phyloP scores from a whole-genome alignment of 2,329 filamentous ascomycete species.

The Pseudopithomyces chartarum region DNA sequence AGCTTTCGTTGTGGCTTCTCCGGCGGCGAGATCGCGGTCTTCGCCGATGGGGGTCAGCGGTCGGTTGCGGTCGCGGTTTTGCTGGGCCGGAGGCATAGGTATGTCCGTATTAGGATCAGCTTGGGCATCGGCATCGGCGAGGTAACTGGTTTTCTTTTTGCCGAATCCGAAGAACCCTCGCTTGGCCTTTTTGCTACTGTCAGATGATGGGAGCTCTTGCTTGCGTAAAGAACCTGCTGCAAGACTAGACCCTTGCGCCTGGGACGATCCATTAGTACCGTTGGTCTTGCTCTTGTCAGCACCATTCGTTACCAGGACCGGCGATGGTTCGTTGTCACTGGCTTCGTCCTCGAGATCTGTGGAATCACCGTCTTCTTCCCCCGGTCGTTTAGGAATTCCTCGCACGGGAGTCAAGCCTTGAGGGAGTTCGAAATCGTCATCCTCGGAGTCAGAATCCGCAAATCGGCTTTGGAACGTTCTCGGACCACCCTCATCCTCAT shows the following conservation, averaged over 20 bases:
- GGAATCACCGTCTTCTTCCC: conserved; percentile 62
- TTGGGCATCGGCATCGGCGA: not conserved
- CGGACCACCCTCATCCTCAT: conserved; percentile 51
- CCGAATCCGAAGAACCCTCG: conserved; percentile 59
- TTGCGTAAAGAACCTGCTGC: conserved; percentile 45
- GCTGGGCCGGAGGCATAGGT: conserved; percentile 34
- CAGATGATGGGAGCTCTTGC: conserved; percentile 32
- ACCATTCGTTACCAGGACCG: conserved; percentile 53
- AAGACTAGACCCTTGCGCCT: conserved; percentile 37
- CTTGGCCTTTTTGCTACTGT: conserved; percentile 47
- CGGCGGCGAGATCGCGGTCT: conserved; percentile 35
- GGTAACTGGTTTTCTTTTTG: conserved; percentile 61
- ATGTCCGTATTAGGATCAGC: conserved; percentile 22
- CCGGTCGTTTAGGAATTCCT: conserved; percentile 62
- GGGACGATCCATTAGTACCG: conserved; percentile 18
- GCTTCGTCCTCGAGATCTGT: conserved; percentile 56
- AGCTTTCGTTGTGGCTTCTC: conserved; percentile 25
- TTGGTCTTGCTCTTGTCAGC: conserved; percentile 32
- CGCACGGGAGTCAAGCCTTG: conserved; percentile 59
- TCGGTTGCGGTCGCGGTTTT: conserved; percentile 26
- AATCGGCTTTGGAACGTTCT: conserved; percentile 53
- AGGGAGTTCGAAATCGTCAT: conserved; percentile 54
- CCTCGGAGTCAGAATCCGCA: conserved; percentile 53
- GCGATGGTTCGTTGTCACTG: conserved; percentile 36
- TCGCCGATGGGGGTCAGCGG: conserved; percentile 43